phyloP scores from a whole-genome alignment of 441 rosid species.

The Arabidopsis lyrata region DNA sequence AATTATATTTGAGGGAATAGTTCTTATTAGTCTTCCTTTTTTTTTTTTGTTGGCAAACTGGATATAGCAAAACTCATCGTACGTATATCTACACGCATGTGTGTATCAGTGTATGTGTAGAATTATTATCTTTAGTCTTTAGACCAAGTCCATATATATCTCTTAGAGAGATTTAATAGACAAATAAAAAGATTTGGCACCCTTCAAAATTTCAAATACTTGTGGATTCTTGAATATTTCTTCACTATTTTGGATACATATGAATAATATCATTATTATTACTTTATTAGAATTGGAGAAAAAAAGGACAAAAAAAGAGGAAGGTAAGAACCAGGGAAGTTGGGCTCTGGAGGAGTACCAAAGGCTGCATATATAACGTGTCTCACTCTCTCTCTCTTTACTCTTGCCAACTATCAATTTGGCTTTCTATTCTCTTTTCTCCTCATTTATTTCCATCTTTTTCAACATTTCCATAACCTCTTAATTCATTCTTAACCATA shows the following conservation, averaged over 20 bases:
- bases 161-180: constrained; percentile 17
- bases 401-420: constrained; percentile 32
- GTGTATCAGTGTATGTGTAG: too few relatives aligned
- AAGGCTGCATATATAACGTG: constrained; percentile 38
- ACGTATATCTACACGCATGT: constrained; percentile 12
- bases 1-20: constrained; percentile 14
- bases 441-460: not conserved
- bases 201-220: not conserved
- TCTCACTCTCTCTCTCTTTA: constrained; percentile 25
- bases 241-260: not conserved
- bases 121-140: too few relatives aligned
- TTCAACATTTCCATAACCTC: not conserved
- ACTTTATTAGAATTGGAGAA: not conserved
- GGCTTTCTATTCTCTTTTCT: not conserved
- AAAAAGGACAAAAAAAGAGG: constrained; percentile 42
- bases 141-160: constrained; percentile 28
- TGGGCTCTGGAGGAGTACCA: constrained; percentile 43
- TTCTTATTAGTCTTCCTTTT: constrained; percentile 19
- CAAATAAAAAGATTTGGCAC: not conserved
- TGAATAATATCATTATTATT: not conserved
- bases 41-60: constrained; percentile 3
- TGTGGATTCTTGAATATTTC: constrained; percentile 13
- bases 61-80: constrained; percentile 22
- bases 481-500: not conserved
- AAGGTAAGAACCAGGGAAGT: constrained; percentile 46